Percentiles rank a stretch among this genome's conserved stretches.
These are phyloP conservation scores for Blastocystis hominis DNA, from an alignment of 352 stramenopile species.

Conservation along the genomic window DNA sequence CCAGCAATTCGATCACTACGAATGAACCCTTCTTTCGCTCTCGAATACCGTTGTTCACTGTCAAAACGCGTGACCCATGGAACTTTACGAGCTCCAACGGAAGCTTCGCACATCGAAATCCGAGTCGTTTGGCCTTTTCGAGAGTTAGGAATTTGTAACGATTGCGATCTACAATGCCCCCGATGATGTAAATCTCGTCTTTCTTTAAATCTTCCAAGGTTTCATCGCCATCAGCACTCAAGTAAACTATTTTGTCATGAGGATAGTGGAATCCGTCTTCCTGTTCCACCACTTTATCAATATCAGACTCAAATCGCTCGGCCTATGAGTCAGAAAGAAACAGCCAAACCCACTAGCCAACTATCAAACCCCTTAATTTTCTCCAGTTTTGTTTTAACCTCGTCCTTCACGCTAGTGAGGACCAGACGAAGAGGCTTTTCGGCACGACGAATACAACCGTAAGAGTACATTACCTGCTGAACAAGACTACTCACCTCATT, in stretches of 20 bases:
- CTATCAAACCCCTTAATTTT: slow-evolving; percentile 79
- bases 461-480: slow-evolving; percentile 82
- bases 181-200: slow-evolving; percentile 86
- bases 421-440: slow-evolving; percentile 61
- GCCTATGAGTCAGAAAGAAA: background rate
- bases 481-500: slow-evolving; percentile 83
- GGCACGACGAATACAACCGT: slow-evolving; percentile 64
- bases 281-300: slow-evolving; percentile 65
- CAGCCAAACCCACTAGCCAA: background rate
- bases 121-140: slow-evolving; percentile 75
- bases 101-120: slow-evolving; percentile 76
- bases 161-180: slow-evolving; percentile 90
- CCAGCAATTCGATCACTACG: slow-evolving; percentile 46
- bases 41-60: slow-evolving; percentile 73
- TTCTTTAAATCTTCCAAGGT: slow-evolving; percentile 74
- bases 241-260: slow-evolving; percentile 74
- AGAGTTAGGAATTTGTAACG: slow-evolving; percentile 83
- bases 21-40: background rate
- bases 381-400: slow-evolving; percentile 71
- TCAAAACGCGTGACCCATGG: slow-evolving; percentile 69
- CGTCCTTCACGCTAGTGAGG: slow-evolving; percentile 63
- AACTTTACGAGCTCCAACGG: slow-evolving; percentile 33
- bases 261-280: background rate
- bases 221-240: slow-evolving; percentile 83
- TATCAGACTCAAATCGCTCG: slow-evolving; percentile 67